Conservation (phyloP, 495 filamentous ascomycete genomes). For the Lasiosphaeriaceae sp. region DNA sequence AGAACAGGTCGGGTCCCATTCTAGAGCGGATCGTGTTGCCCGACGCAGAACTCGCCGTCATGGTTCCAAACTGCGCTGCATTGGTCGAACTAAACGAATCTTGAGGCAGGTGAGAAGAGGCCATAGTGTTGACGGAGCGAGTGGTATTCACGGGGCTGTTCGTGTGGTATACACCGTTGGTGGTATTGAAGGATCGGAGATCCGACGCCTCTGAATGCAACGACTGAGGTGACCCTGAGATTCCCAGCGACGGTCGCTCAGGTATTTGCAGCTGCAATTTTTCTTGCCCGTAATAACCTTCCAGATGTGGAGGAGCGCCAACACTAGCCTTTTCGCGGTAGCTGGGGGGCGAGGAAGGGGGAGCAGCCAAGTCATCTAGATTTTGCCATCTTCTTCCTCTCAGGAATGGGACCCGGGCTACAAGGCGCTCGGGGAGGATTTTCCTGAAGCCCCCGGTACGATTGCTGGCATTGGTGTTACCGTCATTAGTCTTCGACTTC, state of each 20-base stretch:
- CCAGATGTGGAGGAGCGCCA: neutral
- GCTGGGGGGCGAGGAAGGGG: slow-evolving; percentile 23
- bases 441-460: slow-evolving; percentile 10
- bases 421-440: slow-evolving; percentile 1
- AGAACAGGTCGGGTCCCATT: slow-evolving; percentile 28
- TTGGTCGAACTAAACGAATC: slow-evolving; percentile 31
- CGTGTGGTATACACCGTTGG: neutral
- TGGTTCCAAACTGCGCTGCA: slow-evolving; percentile 26
- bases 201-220: too few relatives aligned
- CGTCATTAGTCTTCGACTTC: slow-evolving; percentile 21
- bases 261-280: slow-evolving; percentile 17
- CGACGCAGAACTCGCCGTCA: slow-evolving; percentile 14
- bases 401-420: slow-evolving; percentile 12
- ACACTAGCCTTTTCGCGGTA: slow-evolving; percentile 29
- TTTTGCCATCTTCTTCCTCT: slow-evolving; percentile 17
- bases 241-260: too few relatives aligned
- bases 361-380: slow-evolving; percentile 12
- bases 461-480: slow-evolving; percentile 11
- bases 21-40: slow-evolving; percentile 23
- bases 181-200: too few relatives aligned
- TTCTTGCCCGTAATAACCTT: slow-evolving; percentile 26
- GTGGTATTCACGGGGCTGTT: neutral
- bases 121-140: slow-evolving; percentile 4
- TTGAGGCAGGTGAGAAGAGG: slow-evolving; percentile 9
- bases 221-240: too few relatives aligned